Base-by-base conservation (phyloP, 2,329 filamentous ascomycete genomes). In the Fusarium palustre region DNA sequence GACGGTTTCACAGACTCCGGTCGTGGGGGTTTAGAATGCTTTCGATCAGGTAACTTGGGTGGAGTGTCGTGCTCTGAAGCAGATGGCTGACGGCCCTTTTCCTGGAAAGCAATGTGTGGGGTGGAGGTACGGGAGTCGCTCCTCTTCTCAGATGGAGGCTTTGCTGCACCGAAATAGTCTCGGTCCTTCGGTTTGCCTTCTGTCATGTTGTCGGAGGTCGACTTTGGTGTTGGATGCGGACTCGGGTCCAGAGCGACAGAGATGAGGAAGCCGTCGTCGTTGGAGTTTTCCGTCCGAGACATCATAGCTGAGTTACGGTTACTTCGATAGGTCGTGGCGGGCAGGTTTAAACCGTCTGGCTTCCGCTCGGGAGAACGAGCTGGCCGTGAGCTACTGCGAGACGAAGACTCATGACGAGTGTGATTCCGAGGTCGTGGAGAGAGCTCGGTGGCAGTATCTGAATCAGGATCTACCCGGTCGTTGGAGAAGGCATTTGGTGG, bases 91-190 rank as follows among this genome's bases (percentile, higher is more conserved):
- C 92, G 87, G 3, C 88, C 88, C 79, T 94, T 96, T 74, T 97
- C 93, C 77, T 97, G 93, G 77, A 94, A 97, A 24, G 93, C 92
- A 73, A 97, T 97, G 75, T 97, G 94, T n/a, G 94, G 93, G 18
- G 92, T 94, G 3, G 89, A 87, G 62, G 82, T 78, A 57, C 83
- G 81, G 2, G 85, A 86, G 43, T 86, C 85, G 18, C 74, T 75
- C 48, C 83, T 84, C 70, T 80, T 85, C 53, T 87, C 83, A 5
- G 79, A 69, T 18, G 78, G 71, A n/a, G 79, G 75, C 75, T 83
- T 85, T 34, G 81, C 66, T 8, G 80, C 73, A 52, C 78, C 81
- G 74, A 90, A 91, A 70, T 91, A 91, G 68, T 92, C 90, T 66
- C 83, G 86, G 25, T 88, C 84, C 66, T 82, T 84, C 56, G 79